Evolutionary conservation across 116 monocot species (phyloP), one percentile per base, ranked within the genome.

Genomic region (Cymodocea nodosa): DNA sequence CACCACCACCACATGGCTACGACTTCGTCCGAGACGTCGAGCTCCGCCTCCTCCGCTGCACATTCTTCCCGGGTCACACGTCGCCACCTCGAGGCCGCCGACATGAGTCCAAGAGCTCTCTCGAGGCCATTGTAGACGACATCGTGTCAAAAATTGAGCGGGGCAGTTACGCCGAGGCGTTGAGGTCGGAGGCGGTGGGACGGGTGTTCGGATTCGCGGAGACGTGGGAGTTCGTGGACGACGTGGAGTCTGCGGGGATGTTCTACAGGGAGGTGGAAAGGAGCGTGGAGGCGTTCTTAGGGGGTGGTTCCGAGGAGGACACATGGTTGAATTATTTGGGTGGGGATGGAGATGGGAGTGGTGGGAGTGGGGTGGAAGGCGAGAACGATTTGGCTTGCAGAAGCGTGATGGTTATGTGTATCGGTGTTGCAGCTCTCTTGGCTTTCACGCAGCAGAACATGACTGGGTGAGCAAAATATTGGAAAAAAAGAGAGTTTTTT

Each of bases 21-120:
- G 49, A 44, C 18, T 52, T 68, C 64, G 76, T 82, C 68, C 65
- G 63, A 19, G 34, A 69, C 17, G 67, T 83, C 69, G 90, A 95
- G 74, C 87, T 95, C 54, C 87, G 97, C 53, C 91, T 91, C 68
- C 85, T 97, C 62, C 90, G 95, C 58, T 83, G 85, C 72, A 82
- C 89, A 8, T 60, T 93, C 65, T 73, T 74, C 40, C 56, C 67
- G 25, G 24, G 59, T 10, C n/a, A 11, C n/a, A 14, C 60, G 1
- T 67, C 74, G 54, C 64, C 63, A 12, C 50, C 48, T 2, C 64
- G 65, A 15, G 18, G 55, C 8, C 39, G 54, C 11, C 52, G 54
- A 3, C 25, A 34, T 25, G 35, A 51, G 16, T 30, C 75, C 37
- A 51, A 64, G 12, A 5, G 44, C 13, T 30, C 61, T n/a, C 74